Percentiles rank a stretch among this genome's conserved stretches.
These are phyloP conservation scores for Phytophthora ramorum DNA, from an alignment of 352 stramenopile species.

Conservation along the genomic window DNA sequence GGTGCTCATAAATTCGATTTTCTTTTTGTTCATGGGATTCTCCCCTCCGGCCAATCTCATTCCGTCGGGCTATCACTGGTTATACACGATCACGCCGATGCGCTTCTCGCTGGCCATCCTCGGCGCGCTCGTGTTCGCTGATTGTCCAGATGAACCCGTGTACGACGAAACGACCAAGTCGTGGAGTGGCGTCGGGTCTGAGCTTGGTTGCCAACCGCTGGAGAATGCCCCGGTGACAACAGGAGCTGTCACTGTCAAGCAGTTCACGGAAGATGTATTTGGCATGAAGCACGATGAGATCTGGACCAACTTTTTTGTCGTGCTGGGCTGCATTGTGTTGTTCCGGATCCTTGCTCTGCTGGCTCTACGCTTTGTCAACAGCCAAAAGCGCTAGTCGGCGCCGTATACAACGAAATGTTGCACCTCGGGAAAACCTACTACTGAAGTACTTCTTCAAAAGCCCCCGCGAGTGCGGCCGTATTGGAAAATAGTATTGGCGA, in stretches of 20 bases:
- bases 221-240: slow-evolving; percentile 37
- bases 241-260: slow-evolving; percentile 48
- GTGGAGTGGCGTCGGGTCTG: slow-evolving; percentile 26
- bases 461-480: too few species aligned
- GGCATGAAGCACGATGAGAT: slow-evolving; percentile 62
- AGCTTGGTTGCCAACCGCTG: slow-evolving; percentile 49
- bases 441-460: too few species aligned
- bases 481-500: too few species aligned
- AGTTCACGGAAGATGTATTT: slow-evolving; percentile 54
- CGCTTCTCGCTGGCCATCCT: slow-evolving; percentile 40
- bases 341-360: slow-evolving; percentile 54
- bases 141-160: slow-evolving; percentile 35
- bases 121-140: slow-evolving; percentile 35
- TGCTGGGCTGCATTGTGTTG: slow-evolving; percentile 51
- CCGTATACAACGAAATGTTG: too few species aligned
- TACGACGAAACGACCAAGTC: slow-evolving; percentile 25
- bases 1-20: slow-evolving; percentile 41
- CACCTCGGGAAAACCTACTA: too few species aligned
- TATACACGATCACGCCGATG: slow-evolving; percentile 49
- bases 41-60: slow-evolving; percentile 41
- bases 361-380: slow-evolving; percentile 56
- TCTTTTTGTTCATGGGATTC: slow-evolving; percentile 48
- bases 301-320: slow-evolving; percentile 43
- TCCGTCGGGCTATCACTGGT: slow-evolving; percentile 39
- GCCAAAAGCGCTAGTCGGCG: slow-evolving; percentile 39